These are phyloP conservation scores for Volvox africanus DNA, from an alignment of 139 green algal species.

Conservation along the genomic window DNA sequence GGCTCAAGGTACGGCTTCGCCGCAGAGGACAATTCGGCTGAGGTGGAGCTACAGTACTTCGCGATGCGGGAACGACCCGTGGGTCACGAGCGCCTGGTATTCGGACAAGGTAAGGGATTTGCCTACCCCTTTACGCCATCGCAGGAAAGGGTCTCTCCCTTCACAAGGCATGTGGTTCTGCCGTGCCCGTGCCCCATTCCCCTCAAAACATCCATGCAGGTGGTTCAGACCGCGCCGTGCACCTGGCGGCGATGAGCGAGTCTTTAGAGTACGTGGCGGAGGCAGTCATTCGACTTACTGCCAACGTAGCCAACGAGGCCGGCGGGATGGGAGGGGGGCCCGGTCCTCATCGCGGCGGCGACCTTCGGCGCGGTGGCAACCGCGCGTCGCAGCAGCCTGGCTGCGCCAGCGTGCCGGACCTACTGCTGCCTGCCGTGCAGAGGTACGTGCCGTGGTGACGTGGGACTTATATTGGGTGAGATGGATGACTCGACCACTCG, in stretches of 20 bases:
- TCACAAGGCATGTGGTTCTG: neutral
- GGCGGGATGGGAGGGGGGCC: neutral
- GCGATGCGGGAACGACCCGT: conserved; percentile 36
- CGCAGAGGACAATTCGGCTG: conserved; percentile 19
- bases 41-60: conserved; percentile 32
- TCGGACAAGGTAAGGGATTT: conserved; percentile 15
- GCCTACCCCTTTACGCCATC: too few species aligned
- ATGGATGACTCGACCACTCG: too few species aligned
- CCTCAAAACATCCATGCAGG: neutral
- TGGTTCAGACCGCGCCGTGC: neutral
- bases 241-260: conserved; percentile 49
- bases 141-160: neutral
- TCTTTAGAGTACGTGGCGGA: conserved; percentile 47
- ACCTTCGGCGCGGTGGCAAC: neutral
- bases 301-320: neutral
- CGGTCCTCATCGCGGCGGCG: neutral
- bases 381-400: neutral
- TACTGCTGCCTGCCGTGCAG: conserved; percentile 37
- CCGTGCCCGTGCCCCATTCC: neutral
- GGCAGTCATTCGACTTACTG: neutral
- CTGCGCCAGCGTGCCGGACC: neutral
- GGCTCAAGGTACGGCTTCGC: neutral
- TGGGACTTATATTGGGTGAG: too few species aligned
- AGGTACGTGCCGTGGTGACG: neutral
- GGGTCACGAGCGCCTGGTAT: conserved; percentile 26